These are phyloP conservation scores for Juglanconis oblonga DNA, from an alignment of 2,329 filamentous ascomycete genomes.

Conservation along the genomic window DNA sequence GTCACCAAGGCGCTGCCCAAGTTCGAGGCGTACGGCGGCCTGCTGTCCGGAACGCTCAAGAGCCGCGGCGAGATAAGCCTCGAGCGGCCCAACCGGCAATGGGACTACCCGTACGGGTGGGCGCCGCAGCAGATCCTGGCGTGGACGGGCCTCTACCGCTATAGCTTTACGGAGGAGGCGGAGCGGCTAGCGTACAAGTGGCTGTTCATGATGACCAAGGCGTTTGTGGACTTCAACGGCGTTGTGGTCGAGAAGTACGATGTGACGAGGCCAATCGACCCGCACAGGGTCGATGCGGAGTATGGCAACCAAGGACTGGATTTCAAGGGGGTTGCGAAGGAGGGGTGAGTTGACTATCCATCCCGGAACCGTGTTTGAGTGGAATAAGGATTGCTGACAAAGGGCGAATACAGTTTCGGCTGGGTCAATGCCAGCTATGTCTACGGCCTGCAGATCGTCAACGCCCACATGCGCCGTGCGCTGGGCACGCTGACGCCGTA, in stretches of 20 bases:
- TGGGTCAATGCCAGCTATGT: constrained; percentile 99
- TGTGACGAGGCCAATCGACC: constrained; percentile 84
- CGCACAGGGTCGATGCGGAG: constrained; percentile 92
- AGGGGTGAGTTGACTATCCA: constrained; percentile 68
- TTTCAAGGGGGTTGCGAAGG: constrained; percentile 92
- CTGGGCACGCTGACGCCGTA: constrained; percentile 85
- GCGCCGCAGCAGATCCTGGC: constrained; percentile 98
- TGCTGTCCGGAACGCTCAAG: constrained; percentile 85
- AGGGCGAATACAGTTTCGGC: constrained; percentile 65
- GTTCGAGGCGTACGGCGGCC: constrained; percentile 83
- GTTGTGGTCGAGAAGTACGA: constrained; percentile 99
- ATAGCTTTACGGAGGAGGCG: constrained; percentile 87
- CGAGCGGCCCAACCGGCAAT: constrained; percentile 88
- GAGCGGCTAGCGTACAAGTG: constrained; percentile 91
- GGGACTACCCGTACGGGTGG: constrained; percentile 99
- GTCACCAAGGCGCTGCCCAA: constrained; percentile 78
- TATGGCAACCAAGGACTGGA: constrained; percentile 96
- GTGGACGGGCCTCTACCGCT: constrained; percentile 88
- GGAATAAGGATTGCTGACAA: constrained; percentile 25
- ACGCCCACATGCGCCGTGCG: constrained; percentile 83
- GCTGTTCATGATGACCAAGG: constrained; percentile 97
- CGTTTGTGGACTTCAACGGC: constrained; percentile 97
- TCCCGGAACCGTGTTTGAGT: background rate
- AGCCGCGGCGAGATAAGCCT: constrained; percentile 78
- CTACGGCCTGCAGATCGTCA: constrained; percentile 84